Conservation (phyloP, 768 basidiomycete genomes). For the Chalciporus piperatus region DNA sequence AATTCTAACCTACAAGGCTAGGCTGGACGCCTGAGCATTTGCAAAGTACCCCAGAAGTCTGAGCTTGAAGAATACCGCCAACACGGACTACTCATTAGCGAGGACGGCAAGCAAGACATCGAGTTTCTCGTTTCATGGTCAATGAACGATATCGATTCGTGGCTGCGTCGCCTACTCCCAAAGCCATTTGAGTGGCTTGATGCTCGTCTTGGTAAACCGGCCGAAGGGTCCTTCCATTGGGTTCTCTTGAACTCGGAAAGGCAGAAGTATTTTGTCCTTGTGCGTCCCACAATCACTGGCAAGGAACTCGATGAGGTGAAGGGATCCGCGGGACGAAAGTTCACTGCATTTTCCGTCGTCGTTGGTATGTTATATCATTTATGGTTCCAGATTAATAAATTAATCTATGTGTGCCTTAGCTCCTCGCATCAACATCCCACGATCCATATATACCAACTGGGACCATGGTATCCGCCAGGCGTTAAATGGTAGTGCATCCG, state of each 20-base stretch:
- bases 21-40: background rate
- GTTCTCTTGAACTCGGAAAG: background rate
- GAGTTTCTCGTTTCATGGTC: conserved; percentile 1
- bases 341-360: background rate
- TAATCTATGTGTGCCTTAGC: background rate
- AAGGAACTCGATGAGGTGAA: conserved; percentile 3
- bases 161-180: conserved; percentile 1
- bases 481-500: background rate
- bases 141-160: background rate
- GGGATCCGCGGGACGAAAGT: background rate
- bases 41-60: background rate
- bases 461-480: background rate
- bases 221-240: background rate
- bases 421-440: background rate
- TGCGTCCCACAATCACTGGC: background rate
- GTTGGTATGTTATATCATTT: background rate
- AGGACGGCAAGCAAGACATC: background rate
- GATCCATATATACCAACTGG: background rate
- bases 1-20: background rate
- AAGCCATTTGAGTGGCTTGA: conserved; percentile 1
- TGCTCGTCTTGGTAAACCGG: too few relatives aligned
- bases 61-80: background rate
- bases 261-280: background rate
- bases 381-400: background rate
- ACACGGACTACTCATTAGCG: background rate